These are phyloP conservation scores for Mycotypha africana DNA, from an alignment of 371 early-diverging fungal genomes.

Conservation along the genomic window DNA sequence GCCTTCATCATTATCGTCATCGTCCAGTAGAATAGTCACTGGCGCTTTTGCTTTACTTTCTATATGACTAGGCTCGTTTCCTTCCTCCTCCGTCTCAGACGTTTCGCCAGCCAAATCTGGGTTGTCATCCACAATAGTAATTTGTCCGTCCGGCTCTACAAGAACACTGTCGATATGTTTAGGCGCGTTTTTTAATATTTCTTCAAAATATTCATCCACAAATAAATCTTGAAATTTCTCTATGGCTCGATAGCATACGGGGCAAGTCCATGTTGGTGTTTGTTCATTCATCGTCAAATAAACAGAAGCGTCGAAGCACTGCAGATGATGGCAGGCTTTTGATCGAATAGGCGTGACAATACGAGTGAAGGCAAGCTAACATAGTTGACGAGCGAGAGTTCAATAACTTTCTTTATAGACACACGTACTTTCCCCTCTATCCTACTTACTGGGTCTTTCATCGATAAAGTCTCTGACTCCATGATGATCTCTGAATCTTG, in stretches of 20 bases:
- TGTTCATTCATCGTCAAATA: slow-evolving; percentile 69
- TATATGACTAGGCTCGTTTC: background rate
- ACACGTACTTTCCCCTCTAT: too few species aligned
- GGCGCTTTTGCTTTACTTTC: slow-evolving; percentile 2
- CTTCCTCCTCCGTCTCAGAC: slow-evolving; percentile 10
- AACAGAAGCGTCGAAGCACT: slow-evolving; percentile 70
- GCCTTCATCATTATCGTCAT: slow-evolving; percentile 7
- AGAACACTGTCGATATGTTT: slow-evolving; percentile 49
- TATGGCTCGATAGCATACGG: slow-evolving; percentile 60
- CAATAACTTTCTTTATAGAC: background rate
- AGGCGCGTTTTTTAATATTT: slow-evolving; percentile 49
- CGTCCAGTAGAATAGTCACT: slow-evolving; percentile 12
- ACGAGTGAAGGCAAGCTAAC: slow-evolving; percentile 56
- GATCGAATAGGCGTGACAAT: slow-evolving; percentile 62
- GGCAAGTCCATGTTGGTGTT: slow-evolving; percentile 70
- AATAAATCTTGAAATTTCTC: slow-evolving; percentile 55
- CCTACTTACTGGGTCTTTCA: slow-evolving; percentile 58
- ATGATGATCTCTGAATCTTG: slow-evolving; percentile 50
- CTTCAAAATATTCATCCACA: slow-evolving; percentile 63
- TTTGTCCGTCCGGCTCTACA: slow-evolving; percentile 56
- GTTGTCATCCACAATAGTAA: slow-evolving; percentile 37
- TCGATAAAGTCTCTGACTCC: slow-evolving; percentile 48
- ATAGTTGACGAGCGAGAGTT: slow-evolving; percentile 7
- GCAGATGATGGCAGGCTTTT: slow-evolving; percentile 57
- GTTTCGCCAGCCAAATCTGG: slow-evolving; percentile 7